Base-by-base conservation (phyloP, 2,329 filamentous ascomycete genomes). In the Coniosporium tulheliwenetii region DNA sequence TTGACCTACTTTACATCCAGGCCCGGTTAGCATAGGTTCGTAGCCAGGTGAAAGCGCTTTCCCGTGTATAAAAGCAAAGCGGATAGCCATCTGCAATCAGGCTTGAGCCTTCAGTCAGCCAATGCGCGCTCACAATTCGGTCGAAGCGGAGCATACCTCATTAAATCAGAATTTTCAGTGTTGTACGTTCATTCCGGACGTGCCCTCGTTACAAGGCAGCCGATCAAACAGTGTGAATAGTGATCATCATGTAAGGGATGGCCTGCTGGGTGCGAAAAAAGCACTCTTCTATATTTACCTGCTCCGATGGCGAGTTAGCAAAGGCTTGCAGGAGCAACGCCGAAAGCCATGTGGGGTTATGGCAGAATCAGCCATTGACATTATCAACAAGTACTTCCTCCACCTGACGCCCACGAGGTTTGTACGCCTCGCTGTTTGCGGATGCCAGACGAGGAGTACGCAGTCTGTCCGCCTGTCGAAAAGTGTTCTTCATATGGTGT, bases 141-240 rank as follows among this genome's bases (percentile, higher is more conserved):
- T 37, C 8, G 8, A 12, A 30, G 37, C 29, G 31, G 13, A 29
- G 52, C 58, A 50, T 61, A 65, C 73, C 73, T 77, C 73, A 77
- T 77, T 77, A 77, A 77, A 77, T 78, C 74, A 78, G 74, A 77
- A 74, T 77, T 75, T 73, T 73, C 64, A 68, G 67, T 73, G 69
- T 69, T 58, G 51, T 56, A 62, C 66, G 70, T 71, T 77, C 73
- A 77, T 70, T 50, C 60, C 68, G 52, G 58, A 61, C 19, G n/a
- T 49, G 50, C 55, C 54, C 54, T 64, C 63, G 61, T 66, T 67
- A 67, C 60, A 57, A 54, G 57, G 61, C 58, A 58, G 56, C 60
- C 61, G 66, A 64, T 78, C 74, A 76, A 75, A 77, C 73, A 78
- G 74, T 77, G 74, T 78, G 74, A 78, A 78, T 78, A 77, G 65